A percentile compares a stretch with the other conserved stretches of the same genome.
Conservation (phyloP, 176 grass and related monocot genomes). For the Aegilops sharonensis region DNA sequence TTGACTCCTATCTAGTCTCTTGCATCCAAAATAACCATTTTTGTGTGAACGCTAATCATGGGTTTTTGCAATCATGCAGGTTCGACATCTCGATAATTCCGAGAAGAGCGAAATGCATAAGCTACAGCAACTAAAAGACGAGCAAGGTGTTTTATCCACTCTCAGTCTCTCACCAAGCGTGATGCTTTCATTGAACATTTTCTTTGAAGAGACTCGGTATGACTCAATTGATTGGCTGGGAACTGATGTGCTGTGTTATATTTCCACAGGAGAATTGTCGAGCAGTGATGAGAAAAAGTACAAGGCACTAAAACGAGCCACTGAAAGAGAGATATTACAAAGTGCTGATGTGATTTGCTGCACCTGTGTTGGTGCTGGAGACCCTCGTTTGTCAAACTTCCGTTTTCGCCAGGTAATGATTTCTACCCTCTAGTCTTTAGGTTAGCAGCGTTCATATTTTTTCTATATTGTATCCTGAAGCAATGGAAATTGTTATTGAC, state of each 20-base stretch:
- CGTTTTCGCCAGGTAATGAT: conserved; percentile 84
- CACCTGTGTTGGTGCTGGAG: conserved; percentile 99
- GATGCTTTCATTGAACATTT: neutral
- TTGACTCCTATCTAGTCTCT: conserved; percentile 20
- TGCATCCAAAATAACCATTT: neutral
- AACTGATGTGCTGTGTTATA: conserved; percentile 9
- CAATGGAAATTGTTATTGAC: conserved; percentile 11
- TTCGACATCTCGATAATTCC: conserved; percentile 92
- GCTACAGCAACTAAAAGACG: conserved; percentile 94
- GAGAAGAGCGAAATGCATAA: conserved; percentile 99
- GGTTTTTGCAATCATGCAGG: conserved; percentile 46
- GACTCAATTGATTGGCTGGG: neutral
- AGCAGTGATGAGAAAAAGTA: conserved; percentile 99
- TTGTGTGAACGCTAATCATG: neutral
- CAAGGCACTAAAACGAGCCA: conserved; percentile 95
- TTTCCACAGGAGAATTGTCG: conserved; percentile 78
- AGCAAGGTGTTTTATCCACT: conserved; percentile 63
- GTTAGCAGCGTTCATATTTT: neutral
- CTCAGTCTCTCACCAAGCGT: neutral
- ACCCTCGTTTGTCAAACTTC: conserved; percentile 93
- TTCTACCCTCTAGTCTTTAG: conserved; percentile 14
- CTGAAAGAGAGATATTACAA: conserved; percentile 99
- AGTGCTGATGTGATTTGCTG: conserved; percentile 99
- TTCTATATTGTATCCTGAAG: conserved; percentile 13
- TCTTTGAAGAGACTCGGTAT: neutral